Base-by-base conservation (phyloP, 331 rosid genomes). In the Malus hybrid region DNA sequence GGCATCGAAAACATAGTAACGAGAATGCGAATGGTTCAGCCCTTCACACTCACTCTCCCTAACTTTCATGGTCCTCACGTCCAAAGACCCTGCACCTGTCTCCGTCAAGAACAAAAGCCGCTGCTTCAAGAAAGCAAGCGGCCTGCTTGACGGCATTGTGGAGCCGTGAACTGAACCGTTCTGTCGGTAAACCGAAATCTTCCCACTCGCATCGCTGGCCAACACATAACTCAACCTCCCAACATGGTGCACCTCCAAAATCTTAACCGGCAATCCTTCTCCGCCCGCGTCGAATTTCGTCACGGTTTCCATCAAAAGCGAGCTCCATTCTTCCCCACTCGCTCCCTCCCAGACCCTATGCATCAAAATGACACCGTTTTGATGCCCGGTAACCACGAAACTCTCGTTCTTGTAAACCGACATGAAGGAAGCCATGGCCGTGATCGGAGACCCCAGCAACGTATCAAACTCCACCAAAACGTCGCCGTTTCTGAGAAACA, bases 11-110 rank as follows among this genome's bases (percentile, higher is more conserved):
- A 88, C 89, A 63, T 93, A 93, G 81, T 76, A 79, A 55, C 75
- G 73, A 34, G 97, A 93, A 63, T 86, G 84, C 18, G 97, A 90
- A 63, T 74, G 85, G 78, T 89, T 93, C 75, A 90, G 26, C 67
- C 98, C 98, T 78, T 93, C 98, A 78, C 98, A 93, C 57, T 87
- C 96, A 11, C 96, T 82, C 78, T 90, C 97, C 79, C 84, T 85
- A 19, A 90, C 74, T 71, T 85, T 93, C 98, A 93, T 93, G 72
- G 83, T 84, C 78, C 92, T 90, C 83, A 93, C 80, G 80, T 93
- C 97, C 82, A 93, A 57, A 1, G 98, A 93, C 32, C 98, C 98
- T 2, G 96, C 93, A 0, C 97, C 98, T 4, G 76, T 88, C 82
- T 93, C 97, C 1, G 98, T 90, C 88, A 90, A 81, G 75, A 90